Evolutionary conservation across 805 yeast species (phyloP).

Genomic region (Saturnispora sekii): DNA sequence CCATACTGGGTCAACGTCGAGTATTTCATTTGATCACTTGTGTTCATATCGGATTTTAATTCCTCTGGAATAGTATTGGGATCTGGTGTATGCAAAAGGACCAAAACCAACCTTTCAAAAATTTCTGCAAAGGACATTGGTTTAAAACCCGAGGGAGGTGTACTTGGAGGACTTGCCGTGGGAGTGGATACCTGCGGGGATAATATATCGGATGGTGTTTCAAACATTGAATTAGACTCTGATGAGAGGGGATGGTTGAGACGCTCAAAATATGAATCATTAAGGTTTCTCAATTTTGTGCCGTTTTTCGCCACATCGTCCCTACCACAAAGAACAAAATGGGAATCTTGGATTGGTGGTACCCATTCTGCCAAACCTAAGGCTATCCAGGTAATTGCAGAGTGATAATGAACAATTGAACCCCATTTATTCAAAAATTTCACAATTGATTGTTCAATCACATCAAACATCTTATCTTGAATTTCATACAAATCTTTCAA

Average conservation of each 20-base stretch:
- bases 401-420: slow-evolving; percentile 61
- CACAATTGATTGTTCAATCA: slow-evolving; percentile 49
- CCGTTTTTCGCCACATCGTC: slow-evolving; percentile 34
- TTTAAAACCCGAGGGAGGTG: slow-evolving; percentile 19
- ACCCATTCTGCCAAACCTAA: slow-evolving; percentile 83
- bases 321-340: slow-evolving; percentile 47
- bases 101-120: slow-evolving; percentile 67
- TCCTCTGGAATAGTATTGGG: slow-evolving; percentile 15
- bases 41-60: slow-evolving; percentile 9
- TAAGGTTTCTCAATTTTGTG: slow-evolving; percentile 26
- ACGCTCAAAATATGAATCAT: slow-evolving; percentile 26
- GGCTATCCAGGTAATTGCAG: slow-evolving; percentile 83
- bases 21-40: slow-evolving; percentile 14
- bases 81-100: slow-evolving; percentile 66
- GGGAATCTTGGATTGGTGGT: slow-evolving; percentile 50
- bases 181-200: slow-evolving; percentile 23
- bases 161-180: slow-evolving; percentile 15
- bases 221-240: slow-evolving; percentile 15
- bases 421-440: slow-evolving; percentile 76
- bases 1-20: slow-evolving; percentile 29
- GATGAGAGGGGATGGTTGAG: slow-evolving; percentile 12
- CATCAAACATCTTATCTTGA: slow-evolving; percentile 45
- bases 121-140: slow-evolving; percentile 53
- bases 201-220: slow-evolving; percentile 17
- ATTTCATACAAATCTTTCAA: slow-evolving; percentile 29